These are phyloP conservation scores for Breynia disticha DNA, from an alignment of 441 rosid species.

Conservation along the genomic window DNA sequence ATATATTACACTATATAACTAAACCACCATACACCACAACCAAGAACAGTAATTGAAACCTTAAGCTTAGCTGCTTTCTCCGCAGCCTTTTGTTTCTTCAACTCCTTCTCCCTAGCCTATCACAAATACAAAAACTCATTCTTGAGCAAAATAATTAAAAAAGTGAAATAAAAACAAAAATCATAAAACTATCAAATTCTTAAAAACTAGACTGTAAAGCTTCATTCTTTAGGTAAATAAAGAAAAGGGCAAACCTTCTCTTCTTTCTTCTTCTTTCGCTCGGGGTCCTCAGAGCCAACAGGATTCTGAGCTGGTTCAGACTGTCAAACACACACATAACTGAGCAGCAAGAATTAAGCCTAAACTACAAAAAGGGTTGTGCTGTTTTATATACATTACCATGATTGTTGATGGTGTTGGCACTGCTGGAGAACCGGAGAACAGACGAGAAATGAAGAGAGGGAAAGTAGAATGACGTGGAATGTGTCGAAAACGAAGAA, in stretches of 20 bases:
- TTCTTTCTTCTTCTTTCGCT: constrained; percentile 87
- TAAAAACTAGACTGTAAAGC: neutral
- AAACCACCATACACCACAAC: neutral
- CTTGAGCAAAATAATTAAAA: no score
- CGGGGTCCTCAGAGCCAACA: constrained; percentile 45
- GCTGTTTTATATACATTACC: no score
- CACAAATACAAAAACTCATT: no score
- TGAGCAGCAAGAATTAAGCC: no score
- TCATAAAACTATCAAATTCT: neutral
- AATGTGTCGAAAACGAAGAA: no score
- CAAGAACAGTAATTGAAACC: constrained; percentile 20
- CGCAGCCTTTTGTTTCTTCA: constrained; percentile 73
- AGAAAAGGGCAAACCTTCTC: constrained; percentile 42
- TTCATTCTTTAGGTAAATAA: neutral
- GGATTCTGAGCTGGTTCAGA: constrained; percentile 5
- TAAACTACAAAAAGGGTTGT: no score
- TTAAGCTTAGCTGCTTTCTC: constrained; percentile 75
- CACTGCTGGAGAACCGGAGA: no score
- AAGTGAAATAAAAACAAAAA: no score
- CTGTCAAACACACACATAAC: neutral
- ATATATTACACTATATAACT: neutral
- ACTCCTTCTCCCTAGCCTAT: constrained; percentile 75
- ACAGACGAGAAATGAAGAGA: no score
- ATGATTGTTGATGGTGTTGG: no score
- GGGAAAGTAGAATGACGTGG: no score